Percentiles rank a stretch among this genome's conserved stretches.
phyloP scores from a whole-genome alignment of 169 alveolate genomes.

The Cryptosporidium baileyi region DNA sequence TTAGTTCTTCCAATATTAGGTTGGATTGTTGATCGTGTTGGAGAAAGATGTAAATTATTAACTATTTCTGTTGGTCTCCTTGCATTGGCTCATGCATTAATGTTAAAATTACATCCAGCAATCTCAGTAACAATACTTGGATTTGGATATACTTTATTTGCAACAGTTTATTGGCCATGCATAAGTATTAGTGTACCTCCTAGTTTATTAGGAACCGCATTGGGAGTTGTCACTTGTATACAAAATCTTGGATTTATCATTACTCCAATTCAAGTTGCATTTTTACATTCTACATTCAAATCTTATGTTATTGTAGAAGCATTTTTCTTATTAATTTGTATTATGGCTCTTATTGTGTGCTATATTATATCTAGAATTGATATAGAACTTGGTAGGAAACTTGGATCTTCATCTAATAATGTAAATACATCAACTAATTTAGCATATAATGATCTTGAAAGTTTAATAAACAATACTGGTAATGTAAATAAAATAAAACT shows the following conservation, averaged over 20 bases:
- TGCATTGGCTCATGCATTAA: slow-evolving; percentile 50
- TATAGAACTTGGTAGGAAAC: slow-evolving; percentile 43
- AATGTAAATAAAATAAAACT: slow-evolving; percentile 4
- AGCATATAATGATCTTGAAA: slow-evolving; percentile 1
- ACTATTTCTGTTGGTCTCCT: slow-evolving; percentile 61
- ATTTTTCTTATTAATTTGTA: slow-evolving; percentile 31
- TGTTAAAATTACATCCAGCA: slow-evolving; percentile 66
- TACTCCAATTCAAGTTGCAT: slow-evolving; percentile 65
- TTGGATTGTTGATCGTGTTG: slow-evolving; percentile 69
- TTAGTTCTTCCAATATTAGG: slow-evolving; percentile 61
- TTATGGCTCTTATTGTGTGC: slow-evolving; percentile 58
- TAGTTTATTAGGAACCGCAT: slow-evolving; percentile 58
- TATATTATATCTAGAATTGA: slow-evolving; percentile 25
- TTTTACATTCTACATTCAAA: slow-evolving; percentile 51
- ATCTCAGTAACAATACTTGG: slow-evolving; percentile 62
- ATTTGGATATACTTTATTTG: slow-evolving; percentile 65
- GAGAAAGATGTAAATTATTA: slow-evolving; percentile 53
- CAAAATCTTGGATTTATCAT: slow-evolving; percentile 61
- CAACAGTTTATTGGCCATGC: slow-evolving; percentile 69
- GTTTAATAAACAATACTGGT: neutral
- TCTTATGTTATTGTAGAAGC: slow-evolving; percentile 56
- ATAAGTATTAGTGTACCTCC: slow-evolving; percentile 66
- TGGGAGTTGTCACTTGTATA: slow-evolving; percentile 62
- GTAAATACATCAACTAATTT: neutral
- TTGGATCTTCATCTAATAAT: slow-evolving; percentile 35